Evolutionary conservation across 331 rosid genomes (phyloP).

Genomic region (Rhamnella rubrinervis): DNA sequence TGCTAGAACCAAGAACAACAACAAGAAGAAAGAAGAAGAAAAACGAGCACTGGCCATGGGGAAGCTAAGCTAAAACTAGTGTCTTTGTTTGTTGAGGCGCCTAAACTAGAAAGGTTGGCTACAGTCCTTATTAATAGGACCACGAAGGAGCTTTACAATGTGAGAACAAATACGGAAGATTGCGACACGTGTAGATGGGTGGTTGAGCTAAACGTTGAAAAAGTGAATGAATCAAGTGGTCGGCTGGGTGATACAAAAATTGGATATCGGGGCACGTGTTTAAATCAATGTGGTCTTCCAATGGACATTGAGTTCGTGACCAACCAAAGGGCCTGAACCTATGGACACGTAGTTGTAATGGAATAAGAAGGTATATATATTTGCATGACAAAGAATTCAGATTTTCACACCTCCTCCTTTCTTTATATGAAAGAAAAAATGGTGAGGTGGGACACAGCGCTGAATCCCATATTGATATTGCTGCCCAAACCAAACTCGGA

Average conservation of each 20-base stretch:
- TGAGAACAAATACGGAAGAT: conserved; percentile 20
- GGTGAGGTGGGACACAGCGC: too few species aligned
- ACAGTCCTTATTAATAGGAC: conserved; percentile 14
- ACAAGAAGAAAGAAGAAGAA: conserved; percentile 13
- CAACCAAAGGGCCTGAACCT: conserved; percentile 18
- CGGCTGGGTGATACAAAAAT: conserved; percentile 41
- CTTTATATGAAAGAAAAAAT: too few species aligned
- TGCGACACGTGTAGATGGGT: conserved; percentile 48
- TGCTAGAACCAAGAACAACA: conserved; percentile 26
- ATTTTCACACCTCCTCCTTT: conserved; percentile 20
- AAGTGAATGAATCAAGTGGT: conserved; percentile 41
- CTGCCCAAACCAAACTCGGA: too few species aligned
- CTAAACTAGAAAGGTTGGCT: conserved; percentile 14
- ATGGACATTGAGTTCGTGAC: conserved; percentile 23
- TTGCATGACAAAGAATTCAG: conserved; percentile 19
- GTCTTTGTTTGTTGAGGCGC: not conserved
- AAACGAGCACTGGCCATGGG: conserved; percentile 36
- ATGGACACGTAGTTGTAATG: conserved; percentile 34
- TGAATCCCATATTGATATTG: too few species aligned
- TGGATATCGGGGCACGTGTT: conserved; percentile 30
- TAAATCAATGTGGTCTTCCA: conserved; percentile 18
- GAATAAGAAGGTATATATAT: not conserved
- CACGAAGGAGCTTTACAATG: conserved; percentile 13
- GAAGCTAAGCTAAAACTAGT: not conserved
- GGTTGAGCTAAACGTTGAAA: conserved; percentile 88